Conservation (phyloP, 192 early-diverging fungal species). For the Coemansia sp. region DNA sequence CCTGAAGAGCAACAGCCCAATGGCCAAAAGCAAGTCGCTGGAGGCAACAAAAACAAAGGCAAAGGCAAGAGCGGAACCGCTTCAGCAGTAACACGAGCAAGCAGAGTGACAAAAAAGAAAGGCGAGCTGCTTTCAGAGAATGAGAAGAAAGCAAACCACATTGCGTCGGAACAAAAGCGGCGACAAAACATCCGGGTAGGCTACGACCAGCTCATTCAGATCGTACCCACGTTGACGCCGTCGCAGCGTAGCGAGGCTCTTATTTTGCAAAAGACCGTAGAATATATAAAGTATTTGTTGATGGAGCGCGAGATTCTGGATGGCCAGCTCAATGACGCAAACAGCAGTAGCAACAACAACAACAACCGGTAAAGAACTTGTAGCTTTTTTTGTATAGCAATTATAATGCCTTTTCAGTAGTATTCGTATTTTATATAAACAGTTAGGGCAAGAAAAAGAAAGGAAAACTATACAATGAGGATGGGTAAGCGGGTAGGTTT, state of each 20-base stretch:
- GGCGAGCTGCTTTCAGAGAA: slow-evolving; percentile 81
- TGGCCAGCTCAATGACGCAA: slow-evolving; percentile 38
- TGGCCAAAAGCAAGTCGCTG: neutral
- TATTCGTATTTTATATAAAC: too few relatives aligned
- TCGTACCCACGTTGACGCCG: slow-evolving; percentile 80
- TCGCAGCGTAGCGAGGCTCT: slow-evolving; percentile 83
- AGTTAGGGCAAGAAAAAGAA: slow-evolving; percentile 1
- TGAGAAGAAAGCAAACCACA: slow-evolving; percentile 94
- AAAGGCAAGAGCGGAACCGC: neutral
- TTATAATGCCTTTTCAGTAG: too few relatives aligned
- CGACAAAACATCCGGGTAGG: slow-evolving; percentile 87
- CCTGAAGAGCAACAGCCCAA: neutral
- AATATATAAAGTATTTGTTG: slow-evolving; percentile 72
- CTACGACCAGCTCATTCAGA: slow-evolving; percentile 85
- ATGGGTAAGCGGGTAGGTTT: neutral
- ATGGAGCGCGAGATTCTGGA: slow-evolving; percentile 56
- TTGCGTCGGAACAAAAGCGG: slow-evolving; percentile 91
- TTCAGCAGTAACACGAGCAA: neutral
- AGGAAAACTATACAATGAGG: neutral
- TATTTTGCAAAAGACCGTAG: slow-evolving; percentile 82
- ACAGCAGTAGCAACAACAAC: neutral
- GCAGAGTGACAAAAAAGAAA: slow-evolving; percentile 42
- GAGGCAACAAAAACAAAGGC: neutral
- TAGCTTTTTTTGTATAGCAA: too few relatives aligned
- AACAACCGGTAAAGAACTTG: neutral